Evolutionary conservation across 2,329 filamentous ascomycete genomes (phyloP), one percentile per base, ranked within the genome.

Genomic region (Phialophora expanda): DNA sequence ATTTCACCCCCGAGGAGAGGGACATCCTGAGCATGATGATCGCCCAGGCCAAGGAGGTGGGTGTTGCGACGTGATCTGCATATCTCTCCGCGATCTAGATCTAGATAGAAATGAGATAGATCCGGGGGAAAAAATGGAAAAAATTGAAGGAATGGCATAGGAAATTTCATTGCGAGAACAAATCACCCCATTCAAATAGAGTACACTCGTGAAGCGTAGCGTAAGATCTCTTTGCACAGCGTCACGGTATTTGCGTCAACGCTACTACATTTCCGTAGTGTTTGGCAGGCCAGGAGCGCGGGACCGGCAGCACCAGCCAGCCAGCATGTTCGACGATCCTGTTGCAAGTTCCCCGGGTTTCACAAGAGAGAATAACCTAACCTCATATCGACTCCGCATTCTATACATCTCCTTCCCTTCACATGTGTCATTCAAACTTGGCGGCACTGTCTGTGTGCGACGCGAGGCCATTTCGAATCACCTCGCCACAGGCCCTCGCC

Each of bases 11-110:
- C 12, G 61, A 67, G 56, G 71, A 73, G 41, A 68, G 54, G 61
- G 67, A 51, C 11, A 41, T 68, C 22, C 46, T 73, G 62, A 48
- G 68, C 3, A 69, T 69, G 65, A 73, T 73, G 66, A 70, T 71
- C 55, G 22, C 55, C 4, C 63, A 69, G 51, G 71, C 71, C 11
- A 64, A 61, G n/a, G 68, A 71, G 46, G 69, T 71, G 41, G 71
- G 71, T 12, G 60, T 67, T 12, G 24, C 67, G 7, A 61, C 65
- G 11, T 66, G 67, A 69, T 54, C 24, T 34, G 32, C 30, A 11
- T 34, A 34, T 34, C 32, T 41, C 38, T 44, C 38, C 8, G 6
- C 7, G 17, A 20, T 51, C 22, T 24, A 22, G n/a, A 48, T n/a
- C 44, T 48, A n/a, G 6, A n/a, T n/a, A 4, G 1, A n/a, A 44